Base-by-base conservation (phyloP, 192 early-diverging fungal species). In the Obelidium mucronatum region DNA sequence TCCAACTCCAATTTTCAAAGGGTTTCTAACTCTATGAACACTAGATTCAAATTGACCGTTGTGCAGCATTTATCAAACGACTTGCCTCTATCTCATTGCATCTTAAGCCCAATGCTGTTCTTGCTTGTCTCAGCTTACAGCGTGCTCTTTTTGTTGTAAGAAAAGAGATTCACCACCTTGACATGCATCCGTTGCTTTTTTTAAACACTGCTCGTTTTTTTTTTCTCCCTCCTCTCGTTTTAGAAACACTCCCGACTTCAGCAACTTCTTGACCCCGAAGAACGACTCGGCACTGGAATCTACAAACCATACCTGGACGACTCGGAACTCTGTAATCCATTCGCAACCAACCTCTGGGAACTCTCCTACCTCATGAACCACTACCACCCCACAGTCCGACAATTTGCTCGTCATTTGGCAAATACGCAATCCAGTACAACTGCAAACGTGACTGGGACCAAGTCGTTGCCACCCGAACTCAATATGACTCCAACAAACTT, bases 321-420 rank as follows among this genome's bases (percentile, higher is more conserved):
- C 72, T 94, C 96, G 0, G 95, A 98, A 67, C 85, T 97, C 74
- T 96, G 94, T 77, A 98, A 98, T 78, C 95, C 97, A 2, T 95
- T 96, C 81, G 93, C 94, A 2, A 91, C 97, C 2, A 94, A 90
- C 78, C 71, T 97, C 55, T 98, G 92, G 85, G 97, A 98, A 80
- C 80, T 96, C 59, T 86, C 87, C 65, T 85, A 93, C 69, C 90
- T 94, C 62, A 87, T 88, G 86, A 76, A 73, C 15, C 85, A 86
- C 67, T 86, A 83, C 67, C 82, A 86, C 54, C 85, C 85, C 13
- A 71, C 76, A n/a, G 81, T 86, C 56, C 78, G 76, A 19, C 66
- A 64, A 33, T 64, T 86, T 22, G 80, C 84, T 48, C 76, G 76
- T 67, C 75, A 81, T 55, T 51, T 86, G 40, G 56, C 67, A 52